phyloP scores from a whole-genome alignment of 768 basidiomycete genomes.

The Pleurotus platypus region DNA sequence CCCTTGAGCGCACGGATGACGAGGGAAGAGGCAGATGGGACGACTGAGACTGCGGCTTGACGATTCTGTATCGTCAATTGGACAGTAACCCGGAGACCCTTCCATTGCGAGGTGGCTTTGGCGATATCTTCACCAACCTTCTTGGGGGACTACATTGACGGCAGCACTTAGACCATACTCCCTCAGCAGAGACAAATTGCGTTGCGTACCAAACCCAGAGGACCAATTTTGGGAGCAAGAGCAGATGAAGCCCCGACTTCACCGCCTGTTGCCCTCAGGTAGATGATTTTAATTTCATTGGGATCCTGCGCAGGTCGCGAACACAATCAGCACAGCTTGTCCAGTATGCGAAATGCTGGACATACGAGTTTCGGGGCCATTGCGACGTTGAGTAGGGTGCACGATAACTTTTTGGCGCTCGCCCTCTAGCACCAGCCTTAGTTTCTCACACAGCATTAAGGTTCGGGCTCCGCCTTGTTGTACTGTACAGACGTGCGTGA shows the following conservation, averaged over 20 bases:
- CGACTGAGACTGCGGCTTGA: conserved; percentile 95
- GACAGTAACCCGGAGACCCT: conserved; percentile 98
- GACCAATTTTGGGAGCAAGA: conserved; percentile 99
- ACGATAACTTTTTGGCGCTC: conserved; percentile 7
- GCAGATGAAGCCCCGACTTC: conserved; percentile 99
- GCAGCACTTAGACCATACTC: conserved; percentile 11
- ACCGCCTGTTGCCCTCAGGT: conserved; percentile 97
- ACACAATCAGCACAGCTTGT: conserved; percentile 5
- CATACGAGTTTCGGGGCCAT: conserved; percentile 83
- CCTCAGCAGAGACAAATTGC: background rate
- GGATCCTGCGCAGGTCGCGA: conserved; percentile 66
- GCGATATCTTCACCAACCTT: conserved; percentile 99
- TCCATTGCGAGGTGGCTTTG: conserved; percentile 97
- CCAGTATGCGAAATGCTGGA: conserved; percentile 10
- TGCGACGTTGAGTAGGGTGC: conserved; percentile 27
- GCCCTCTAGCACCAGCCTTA: conserved; percentile 18
- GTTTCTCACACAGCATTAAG: conserved; percentile 30
- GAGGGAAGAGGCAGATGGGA: conserved; percentile 94
- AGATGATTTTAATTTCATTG: conserved; percentile 97
- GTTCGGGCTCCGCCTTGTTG: conserved; percentile 46
- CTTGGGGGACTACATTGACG: conserved; percentile 83
- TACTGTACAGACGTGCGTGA: conserved; percentile 52
- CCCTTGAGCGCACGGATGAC: conserved; percentile 99
- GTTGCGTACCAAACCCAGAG: conserved; percentile 89
- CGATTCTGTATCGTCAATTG: conserved; percentile 99